Evolutionary conservation across 805 yeast genomes (phyloP), one percentile per base, ranked within the genome.

Genomic region (Wickerhamiella galacta): DNA sequence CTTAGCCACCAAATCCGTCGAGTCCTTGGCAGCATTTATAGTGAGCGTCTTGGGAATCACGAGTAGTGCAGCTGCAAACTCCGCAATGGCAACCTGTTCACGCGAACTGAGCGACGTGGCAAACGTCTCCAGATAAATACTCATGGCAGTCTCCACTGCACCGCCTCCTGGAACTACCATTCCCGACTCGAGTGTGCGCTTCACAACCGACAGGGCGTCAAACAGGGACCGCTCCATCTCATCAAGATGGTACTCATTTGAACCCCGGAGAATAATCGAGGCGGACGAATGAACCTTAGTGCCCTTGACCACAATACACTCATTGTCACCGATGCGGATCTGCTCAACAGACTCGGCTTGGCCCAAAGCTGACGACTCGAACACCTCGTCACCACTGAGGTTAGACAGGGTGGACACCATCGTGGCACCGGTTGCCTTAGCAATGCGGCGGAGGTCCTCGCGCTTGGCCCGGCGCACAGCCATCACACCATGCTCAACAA

Each of bases 161-260:
- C 99, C 99, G 43, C 99, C 99, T 40, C 99, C 99, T 27, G 98
- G 96, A 4, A 90, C 98, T 37, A 92, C 85, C 44, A 69, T 60
- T 15, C 95, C 96, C 49, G 87, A 73, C 58, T 90, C 98, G 44
- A 92, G 67, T 9, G 96, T 83, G 53, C 98, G 74, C 63, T 90
- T 90, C 23, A 90, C 94, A 23, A 90, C 98, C 28, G 82, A 74
- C 42, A 90, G 64, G 2, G 96, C 80, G 54, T 90, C 99, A 51
- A 82, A 95, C 39, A 92, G 57, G 0, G 96, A 83, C 58, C 99
- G 72, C 61, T 90, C 95, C 96, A 92, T 87, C 63, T 90, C 99
- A 58, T 90, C 99, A 44, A 90, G 67, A 25, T 92, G 75, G 56
- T 78, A 90, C 54, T 90, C 65, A 54, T 90, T 90, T 38, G 96